Percentiles rank a stretch among this genome's conserved stretches.
phyloP scores from a whole-genome alignment of 2,329 filamentous ascomycete genomes.

The Beauveria sp. region DNA sequence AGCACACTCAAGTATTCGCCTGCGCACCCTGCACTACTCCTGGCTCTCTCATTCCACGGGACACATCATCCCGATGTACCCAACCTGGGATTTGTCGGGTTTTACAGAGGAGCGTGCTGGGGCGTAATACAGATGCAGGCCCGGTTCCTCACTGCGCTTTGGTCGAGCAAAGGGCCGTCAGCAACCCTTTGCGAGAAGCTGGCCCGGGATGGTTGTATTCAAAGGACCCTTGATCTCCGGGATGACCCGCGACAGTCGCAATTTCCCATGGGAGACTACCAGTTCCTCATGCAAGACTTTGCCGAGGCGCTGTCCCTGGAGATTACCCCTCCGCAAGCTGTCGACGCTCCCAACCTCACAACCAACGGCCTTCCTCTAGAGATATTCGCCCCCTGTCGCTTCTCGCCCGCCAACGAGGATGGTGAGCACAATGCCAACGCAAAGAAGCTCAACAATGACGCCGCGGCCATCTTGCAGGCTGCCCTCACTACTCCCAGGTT shows the following conservation, averaged over 20 bases:
- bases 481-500: conserved; percentile 41
- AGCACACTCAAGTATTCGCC: conserved; percentile 50
- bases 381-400: conserved; percentile 48
- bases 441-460: conserved; percentile 36
- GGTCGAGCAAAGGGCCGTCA: conserved; percentile 33
- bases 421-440: conserved; percentile 31
- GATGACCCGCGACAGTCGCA: conserved; percentile 49
- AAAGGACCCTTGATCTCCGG: conserved; percentile 43
- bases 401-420: conserved; percentile 34
- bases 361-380: conserved; percentile 40
- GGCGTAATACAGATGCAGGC: conserved; percentile 84
- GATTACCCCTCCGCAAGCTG: conserved; percentile 26
- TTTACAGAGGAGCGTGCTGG: conserved; percentile 82
- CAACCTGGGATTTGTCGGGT: conserved; percentile 69
- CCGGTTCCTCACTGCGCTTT: conserved; percentile 55
- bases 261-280: conserved; percentile 79
- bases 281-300: conserved; percentile 67
- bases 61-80: conserved; percentile 54
- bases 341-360: conserved; percentile 25
- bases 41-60: conserved; percentile 61
- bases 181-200: conserved; percentile 32
- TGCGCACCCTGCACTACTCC: conserved; percentile 45
- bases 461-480: conserved; percentile 32
- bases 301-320: conserved; percentile 48
- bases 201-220: conserved; percentile 34